Evolutionary conservation across 2,329 filamentous ascomycete species (phyloP), one percentile per base, ranked within the genome.

Genomic region (Drechslera avenae): DNA sequence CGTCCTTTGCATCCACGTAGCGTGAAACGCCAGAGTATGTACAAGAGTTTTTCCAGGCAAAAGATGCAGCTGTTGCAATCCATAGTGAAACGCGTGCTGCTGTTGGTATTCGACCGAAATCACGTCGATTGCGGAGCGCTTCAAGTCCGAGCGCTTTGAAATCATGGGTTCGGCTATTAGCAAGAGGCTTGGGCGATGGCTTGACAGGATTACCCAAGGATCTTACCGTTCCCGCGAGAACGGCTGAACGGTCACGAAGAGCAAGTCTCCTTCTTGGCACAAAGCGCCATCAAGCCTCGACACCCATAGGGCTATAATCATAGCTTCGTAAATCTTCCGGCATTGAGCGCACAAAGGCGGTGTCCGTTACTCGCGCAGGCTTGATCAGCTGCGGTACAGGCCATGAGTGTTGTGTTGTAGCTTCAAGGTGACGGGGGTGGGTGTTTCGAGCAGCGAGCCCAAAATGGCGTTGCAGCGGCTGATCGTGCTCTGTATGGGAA

Each of bases 161-260:
- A n/a, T 30, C 43, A 39, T 46, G 26, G 35, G 44, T 23, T 36
- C 48, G 39, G 36, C 35, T 48, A 41, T 50, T 42, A 32, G 36
- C 31, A 30, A 21, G 52, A 43, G 47, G 37, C 41, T 31, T 32
- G 43, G 37, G 37, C 21, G 44, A 31, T 50, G 49, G 39, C 44
- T 26, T 48, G 6, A 32, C 50, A 54, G 54, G 50, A 57, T 46
- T 41, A 13, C 46, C 47, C 37, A 36, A 39, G 40, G 54, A 37
- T 50, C 41, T 44, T 58, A 48, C 49, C 50, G 54, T 50, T 57
- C 55, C 47, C 46, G 52, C 43, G 31, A 49, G 46, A 53, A 42
- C 30, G 45, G 44, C 49, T 43, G 13, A 39, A 55, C 33, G 33
- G 46, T 36, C 44, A 26, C 14, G 21, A 44, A 41, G 19, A 41